Evolutionary conservation across 1,284 basidiomycete genomes (phyloP).

Genomic region (Trichosporon sp.): DNA sequence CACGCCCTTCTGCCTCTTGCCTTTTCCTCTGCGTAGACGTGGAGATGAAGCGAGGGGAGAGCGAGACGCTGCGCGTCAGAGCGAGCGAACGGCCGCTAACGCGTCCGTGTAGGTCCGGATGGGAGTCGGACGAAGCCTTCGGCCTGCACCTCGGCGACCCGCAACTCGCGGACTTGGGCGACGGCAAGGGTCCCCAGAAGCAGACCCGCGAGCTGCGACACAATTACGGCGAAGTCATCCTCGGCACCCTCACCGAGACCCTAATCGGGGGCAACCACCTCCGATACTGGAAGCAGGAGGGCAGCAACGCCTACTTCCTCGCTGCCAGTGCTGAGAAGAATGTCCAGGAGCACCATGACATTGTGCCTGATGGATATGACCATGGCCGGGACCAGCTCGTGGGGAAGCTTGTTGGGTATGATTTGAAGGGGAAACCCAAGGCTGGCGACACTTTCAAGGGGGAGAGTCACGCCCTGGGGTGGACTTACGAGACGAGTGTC

Average conservation of each 20-base stretch:
- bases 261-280: slow-evolving; percentile 86
- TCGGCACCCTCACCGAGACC: slow-evolving; percentile 82
- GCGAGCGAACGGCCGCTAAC: not conserved
- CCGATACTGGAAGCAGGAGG: slow-evolving; percentile 84
- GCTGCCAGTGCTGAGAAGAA: slow-evolving; percentile 75
- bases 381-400: slow-evolving; percentile 75
- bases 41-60: too few relatives aligned
- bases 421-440: slow-evolving; percentile 63
- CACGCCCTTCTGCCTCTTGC: too few relatives aligned
- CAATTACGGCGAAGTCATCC: slow-evolving; percentile 72
- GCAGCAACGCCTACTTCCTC: slow-evolving; percentile 73
- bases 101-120: slow-evolving; percentile 41
- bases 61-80: too few relatives aligned
- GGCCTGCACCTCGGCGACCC: slow-evolving; percentile 83
- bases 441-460: slow-evolving; percentile 38
- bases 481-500: slow-evolving; percentile 70
- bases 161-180: slow-evolving; percentile 80
- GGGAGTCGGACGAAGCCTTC: slow-evolving; percentile 69
- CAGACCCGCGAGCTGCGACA: slow-evolving; percentile 77
- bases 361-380: slow-evolving; percentile 66
- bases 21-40: too few relatives aligned
- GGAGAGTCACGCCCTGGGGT: slow-evolving; percentile 52
- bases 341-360: slow-evolving; percentile 64
- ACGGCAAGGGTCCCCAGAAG: slow-evolving; percentile 73
- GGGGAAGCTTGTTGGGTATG: slow-evolving; percentile 67